phyloP scores from a whole-genome alignment of 139 green algal genomes.

The Volvox reticuliferus region DNA sequence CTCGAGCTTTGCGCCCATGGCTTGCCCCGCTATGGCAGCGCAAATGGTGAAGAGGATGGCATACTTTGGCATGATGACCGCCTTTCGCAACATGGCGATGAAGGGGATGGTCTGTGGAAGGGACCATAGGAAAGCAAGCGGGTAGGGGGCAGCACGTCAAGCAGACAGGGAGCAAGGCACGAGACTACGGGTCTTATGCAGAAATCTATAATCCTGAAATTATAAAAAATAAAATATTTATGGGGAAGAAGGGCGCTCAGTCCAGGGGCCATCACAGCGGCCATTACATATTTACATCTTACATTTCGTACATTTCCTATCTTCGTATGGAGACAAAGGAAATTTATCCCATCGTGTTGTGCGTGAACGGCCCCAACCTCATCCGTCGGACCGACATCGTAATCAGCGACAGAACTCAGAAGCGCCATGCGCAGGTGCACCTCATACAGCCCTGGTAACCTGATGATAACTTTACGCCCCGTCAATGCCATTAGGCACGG shows the following conservation, averaged over 20 bases:
- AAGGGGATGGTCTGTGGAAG: constrained; percentile 81
- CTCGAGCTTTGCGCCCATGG: constrained; percentile 56
- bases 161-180: neutral
- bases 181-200: neutral
- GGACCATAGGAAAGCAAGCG: too few species aligned
- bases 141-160: neutral
- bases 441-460: neutral
- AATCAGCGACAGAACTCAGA: too few species aligned
- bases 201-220: neutral
- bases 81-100: constrained; percentile 90
- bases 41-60: constrained; percentile 78
- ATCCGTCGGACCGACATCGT: too few species aligned
- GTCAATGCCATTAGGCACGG: neutral
- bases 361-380: too few species aligned
- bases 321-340: too few species aligned
- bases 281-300: too few species aligned
- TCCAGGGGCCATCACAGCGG: too few species aligned
- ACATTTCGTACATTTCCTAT: too few species aligned
- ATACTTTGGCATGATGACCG: constrained; percentile 78
- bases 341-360: too few species aligned
- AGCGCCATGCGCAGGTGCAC: too few species aligned
- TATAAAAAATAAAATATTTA: too few species aligned
- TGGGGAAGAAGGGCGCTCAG: too few species aligned
- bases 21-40: constrained; percentile 71
- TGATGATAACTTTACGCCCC: neutral